Conservation (phyloP, 139 green algal species). For the Chlorella sp. region DNA sequence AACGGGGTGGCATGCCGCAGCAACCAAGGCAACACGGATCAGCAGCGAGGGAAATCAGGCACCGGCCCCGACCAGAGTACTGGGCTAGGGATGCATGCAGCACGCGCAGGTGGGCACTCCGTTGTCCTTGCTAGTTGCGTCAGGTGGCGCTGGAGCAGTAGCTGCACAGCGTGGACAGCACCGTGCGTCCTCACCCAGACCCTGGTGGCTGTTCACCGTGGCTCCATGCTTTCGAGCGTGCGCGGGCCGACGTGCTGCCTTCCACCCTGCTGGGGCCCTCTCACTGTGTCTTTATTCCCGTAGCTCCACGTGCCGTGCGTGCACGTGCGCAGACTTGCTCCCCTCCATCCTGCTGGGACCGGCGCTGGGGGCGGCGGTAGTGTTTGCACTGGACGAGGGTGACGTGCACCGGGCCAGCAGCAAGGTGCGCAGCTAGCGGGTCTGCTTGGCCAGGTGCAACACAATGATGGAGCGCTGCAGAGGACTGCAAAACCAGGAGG, state of each 20-base stretch:
- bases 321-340: slow-evolving; percentile 18
- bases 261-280: neutral
- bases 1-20: too few species aligned
- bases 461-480: too few species aligned
- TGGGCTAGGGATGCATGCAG: too few species aligned
- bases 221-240: neutral
- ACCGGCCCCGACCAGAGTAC: too few species aligned
- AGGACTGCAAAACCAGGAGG: too few species aligned
- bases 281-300: neutral
- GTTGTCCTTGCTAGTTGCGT: too few species aligned
- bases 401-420: slow-evolving; percentile 21
- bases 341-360: slow-evolving; percentile 28
- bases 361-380: slow-evolving; percentile 25
- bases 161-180: neutral
- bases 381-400: slow-evolving; percentile 34
- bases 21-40: too few species aligned
- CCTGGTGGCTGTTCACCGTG: neutral
- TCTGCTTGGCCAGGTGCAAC: too few species aligned
- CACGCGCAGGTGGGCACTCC: too few species aligned
- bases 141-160: neutral
- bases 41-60: too few species aligned
- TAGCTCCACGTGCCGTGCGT: neutral
- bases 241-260: neutral
- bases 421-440: slow-evolving; percentile 13
- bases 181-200: neutral